These are phyloP conservation scores for Cenococcum geophilum DNA, from an alignment of 495 filamentous ascomycete species.

Conservation along the genomic window DNA sequence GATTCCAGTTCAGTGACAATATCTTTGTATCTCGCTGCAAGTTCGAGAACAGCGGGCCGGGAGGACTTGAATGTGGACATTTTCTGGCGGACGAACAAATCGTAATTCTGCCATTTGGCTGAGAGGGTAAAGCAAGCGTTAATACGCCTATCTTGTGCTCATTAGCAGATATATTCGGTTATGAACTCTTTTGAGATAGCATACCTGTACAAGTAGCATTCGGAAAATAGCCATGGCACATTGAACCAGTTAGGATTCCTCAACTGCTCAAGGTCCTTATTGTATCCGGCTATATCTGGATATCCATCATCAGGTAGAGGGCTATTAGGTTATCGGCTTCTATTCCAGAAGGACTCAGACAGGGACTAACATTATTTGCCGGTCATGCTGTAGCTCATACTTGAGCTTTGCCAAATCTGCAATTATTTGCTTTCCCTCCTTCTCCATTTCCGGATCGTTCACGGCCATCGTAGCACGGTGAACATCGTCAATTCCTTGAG, in stretches of 20 bases:
- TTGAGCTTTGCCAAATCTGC: constrained; percentile 76
- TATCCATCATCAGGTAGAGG: constrained; percentile 76
- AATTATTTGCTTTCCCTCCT: constrained; percentile 82
- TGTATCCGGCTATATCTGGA: constrained; percentile 74
- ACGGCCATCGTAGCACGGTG: constrained; percentile 65
- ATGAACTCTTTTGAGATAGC: neutral
- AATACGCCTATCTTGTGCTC: constrained; percentile 55
- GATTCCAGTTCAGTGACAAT: constrained; percentile 52
- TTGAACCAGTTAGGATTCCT: constrained; percentile 75
- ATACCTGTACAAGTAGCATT: constrained; percentile 90
- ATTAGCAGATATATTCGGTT: constrained; percentile 9
- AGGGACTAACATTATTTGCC: constrained; percentile 65
- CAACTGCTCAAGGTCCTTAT: constrained; percentile 70
- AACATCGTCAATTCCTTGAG: constrained; percentile 87
- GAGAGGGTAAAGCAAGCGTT: constrained; percentile 69
- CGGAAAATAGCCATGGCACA: constrained; percentile 78
- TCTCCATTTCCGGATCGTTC: constrained; percentile 54
- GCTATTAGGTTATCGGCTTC: constrained; percentile 41
- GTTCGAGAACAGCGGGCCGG: constrained; percentile 81
- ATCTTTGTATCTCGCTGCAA: constrained; percentile 69
- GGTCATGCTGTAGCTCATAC: constrained; percentile 91
- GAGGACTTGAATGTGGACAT: constrained; percentile 89
- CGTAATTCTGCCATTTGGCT: constrained; percentile 82
- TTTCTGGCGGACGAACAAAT: constrained; percentile 88
- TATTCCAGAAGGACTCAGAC: neutral